These are phyloP conservation scores for Erigeron canadensis DNA, from an alignment of 129 eudicot genomes.

Conservation along the genomic window DNA sequence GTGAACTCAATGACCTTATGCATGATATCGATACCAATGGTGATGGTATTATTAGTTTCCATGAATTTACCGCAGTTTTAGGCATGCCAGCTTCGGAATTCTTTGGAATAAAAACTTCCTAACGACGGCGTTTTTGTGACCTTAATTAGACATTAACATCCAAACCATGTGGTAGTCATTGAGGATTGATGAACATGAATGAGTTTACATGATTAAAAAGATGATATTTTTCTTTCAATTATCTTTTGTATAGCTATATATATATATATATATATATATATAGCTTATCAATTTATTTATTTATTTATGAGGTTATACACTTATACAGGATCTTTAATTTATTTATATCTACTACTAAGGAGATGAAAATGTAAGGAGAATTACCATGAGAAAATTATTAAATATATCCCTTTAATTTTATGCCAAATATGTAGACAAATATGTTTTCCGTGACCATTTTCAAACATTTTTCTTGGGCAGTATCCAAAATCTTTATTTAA, in stretches of 20 bases:
- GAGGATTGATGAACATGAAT: not conserved
- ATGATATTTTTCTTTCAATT: too few relatives aligned
- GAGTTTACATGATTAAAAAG: too few relatives aligned
- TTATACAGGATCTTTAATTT: not conserved
- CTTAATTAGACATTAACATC: not conserved
- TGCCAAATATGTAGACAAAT: not conserved
- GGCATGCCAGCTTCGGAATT: not conserved
- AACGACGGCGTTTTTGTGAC: not conserved
- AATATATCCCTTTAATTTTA: not conserved
- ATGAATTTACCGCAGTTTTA: conserved; percentile 9
- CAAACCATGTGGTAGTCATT: not conserved
- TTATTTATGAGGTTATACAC: not conserved
- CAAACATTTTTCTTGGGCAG: too few relatives aligned
- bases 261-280: too few relatives aligned
- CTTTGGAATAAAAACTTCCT: not conserved
- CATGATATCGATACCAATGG: conserved; percentile 24
- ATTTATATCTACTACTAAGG: conserved; percentile 9
- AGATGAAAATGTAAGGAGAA: conserved; percentile 25
- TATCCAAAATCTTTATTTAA: too few relatives aligned
- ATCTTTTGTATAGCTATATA: too few relatives aligned
- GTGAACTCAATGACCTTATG: conserved; percentile 25
- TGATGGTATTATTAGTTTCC: conserved; percentile 15
- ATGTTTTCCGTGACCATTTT: too few relatives aligned
- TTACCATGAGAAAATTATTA: not conserved
- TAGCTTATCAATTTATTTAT: not conserved